Evolutionary conservation across 768 basidiomycete genomes (phyloP).

Genomic region (Hysterangium stoloniferum): DNA sequence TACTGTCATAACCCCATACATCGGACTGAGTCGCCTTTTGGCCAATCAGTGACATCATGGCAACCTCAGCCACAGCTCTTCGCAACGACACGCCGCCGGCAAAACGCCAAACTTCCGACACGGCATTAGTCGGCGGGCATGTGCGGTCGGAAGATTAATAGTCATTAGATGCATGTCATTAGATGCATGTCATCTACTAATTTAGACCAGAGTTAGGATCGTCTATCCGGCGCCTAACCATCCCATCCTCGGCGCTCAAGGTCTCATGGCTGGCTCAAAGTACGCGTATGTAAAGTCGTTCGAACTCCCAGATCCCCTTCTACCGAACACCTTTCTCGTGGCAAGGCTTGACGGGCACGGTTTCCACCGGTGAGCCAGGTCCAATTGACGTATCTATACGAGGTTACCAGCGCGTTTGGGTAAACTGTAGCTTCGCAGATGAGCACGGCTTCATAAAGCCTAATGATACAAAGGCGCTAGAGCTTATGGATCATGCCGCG

Average conservation of each 20-base stretch:
- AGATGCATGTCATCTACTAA: too few relatives aligned
- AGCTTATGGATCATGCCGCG: constrained; percentile 91
- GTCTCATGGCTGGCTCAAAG: constrained; percentile 83
- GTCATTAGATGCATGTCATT: too few relatives aligned
- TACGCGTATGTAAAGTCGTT: constrained; percentile 87
- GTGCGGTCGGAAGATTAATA: too few relatives aligned
- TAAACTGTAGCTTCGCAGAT: constrained; percentile 64
- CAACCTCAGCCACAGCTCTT: too few relatives aligned
- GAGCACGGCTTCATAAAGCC: constrained; percentile 80
- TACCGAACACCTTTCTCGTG: constrained; percentile 79
- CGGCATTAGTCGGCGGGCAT: too few relatives aligned
- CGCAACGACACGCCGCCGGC: too few relatives aligned
- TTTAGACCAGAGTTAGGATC: too few relatives aligned
- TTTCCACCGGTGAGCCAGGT: constrained; percentile 70
- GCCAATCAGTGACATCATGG: too few relatives aligned
- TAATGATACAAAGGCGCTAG: constrained; percentile 79
- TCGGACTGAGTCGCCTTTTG: too few relatives aligned
- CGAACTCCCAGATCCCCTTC: constrained; percentile 79
- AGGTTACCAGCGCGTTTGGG: constrained; percentile 1
- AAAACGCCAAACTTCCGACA: too few relatives aligned
- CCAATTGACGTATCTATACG: not conserved
- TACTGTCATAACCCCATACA: too few relatives aligned
- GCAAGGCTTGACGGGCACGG: constrained; percentile 88
- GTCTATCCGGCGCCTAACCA: not conserved
- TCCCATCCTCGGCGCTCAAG: not conserved